Conservation (phyloP, 352 stramenopile species). For the Phytophthora podocarpi region DNA sequence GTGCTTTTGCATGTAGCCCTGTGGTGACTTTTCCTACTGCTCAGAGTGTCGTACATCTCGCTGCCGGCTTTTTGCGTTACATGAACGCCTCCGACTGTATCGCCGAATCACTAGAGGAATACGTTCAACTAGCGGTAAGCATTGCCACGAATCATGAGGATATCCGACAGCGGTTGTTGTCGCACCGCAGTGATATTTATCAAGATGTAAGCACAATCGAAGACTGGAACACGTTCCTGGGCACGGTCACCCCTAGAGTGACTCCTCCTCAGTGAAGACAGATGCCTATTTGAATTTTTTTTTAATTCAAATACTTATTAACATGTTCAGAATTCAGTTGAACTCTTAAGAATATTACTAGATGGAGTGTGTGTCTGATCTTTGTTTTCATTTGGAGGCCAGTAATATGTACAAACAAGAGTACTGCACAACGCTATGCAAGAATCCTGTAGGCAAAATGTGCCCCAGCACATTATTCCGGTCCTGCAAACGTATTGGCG, state of each 20-base stretch:
- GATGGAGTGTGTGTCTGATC: too few species aligned
- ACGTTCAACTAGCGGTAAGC: constrained; percentile 37
- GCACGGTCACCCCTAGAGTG: constrained; percentile 7
- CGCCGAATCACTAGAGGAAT: constrained; percentile 42
- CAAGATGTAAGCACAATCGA: constrained; percentile 31
- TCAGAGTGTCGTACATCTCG: constrained; percentile 61
- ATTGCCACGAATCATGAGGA: constrained; percentile 36
- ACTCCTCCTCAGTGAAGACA: too few species aligned
- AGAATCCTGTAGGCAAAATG: too few species aligned
- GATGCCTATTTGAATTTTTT: too few species aligned
- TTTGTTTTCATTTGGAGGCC: too few species aligned
- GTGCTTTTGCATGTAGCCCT: constrained; percentile 33
- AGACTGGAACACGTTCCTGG: constrained; percentile 48
- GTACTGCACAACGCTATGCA: too few species aligned
- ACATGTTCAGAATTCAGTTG: too few species aligned
- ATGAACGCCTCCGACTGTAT: constrained; percentile 59
- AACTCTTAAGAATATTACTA: too few species aligned
- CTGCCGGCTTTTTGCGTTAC: constrained; percentile 63
- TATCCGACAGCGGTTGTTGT: constrained; percentile 24
- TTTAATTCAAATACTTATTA: too few species aligned
- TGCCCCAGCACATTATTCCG: too few species aligned
- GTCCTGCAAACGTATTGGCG: too few species aligned
- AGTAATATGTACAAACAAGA: too few species aligned
- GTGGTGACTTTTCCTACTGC: constrained; percentile 60
- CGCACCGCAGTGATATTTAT: constrained; percentile 32